A percentile compares a stretch with the other conserved stretches of the same genome.
These are phyloP conservation scores for Suillus tomentosus DNA, from an alignment of 768 basidiomycete species.

Conservation along the genomic window DNA sequence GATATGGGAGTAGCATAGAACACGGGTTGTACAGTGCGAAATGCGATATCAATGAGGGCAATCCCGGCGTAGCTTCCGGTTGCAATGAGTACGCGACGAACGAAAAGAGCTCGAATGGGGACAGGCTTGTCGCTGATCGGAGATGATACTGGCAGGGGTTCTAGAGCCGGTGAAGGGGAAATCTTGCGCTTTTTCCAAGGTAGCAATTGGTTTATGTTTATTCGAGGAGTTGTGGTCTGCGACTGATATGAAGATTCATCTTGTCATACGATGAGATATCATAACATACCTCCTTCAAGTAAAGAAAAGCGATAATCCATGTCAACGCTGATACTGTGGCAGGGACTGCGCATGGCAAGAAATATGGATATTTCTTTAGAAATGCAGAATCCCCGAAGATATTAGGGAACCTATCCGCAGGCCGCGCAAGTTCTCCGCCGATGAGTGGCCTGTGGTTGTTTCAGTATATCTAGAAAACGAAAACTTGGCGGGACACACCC, in stretches of 20 bases:
- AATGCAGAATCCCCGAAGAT: conserved; percentile 59
- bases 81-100: conserved; percentile 51
- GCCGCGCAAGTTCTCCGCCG: conserved; percentile 65
- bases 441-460: conserved; percentile 55
- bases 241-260: background rate
- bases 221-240: background rate
- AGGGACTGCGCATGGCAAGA: conserved; percentile 67
- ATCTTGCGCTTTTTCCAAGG: background rate
- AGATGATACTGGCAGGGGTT: background rate
- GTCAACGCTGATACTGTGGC: conserved; percentile 55
- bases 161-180: background rate
- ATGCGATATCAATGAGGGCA: conserved; percentile 62
- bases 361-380: conserved; percentile 69
- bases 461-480: conserved; percentile 10
- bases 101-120: conserved; percentile 49
- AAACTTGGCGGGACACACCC: conserved; percentile 37
- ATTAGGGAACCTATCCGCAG: conserved; percentile 64
- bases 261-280: background rate
- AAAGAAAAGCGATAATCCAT: conserved; percentile 51
- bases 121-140: conserved; percentile 28
- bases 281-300: conserved; percentile 54
- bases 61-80: conserved; percentile 60
- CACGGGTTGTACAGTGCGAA: conserved; percentile 42
- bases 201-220: background rate
- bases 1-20: conserved; percentile 24